phyloP scores from a whole-genome alignment of 768 basidiomycete species.

The Hypholoma sublateritium region DNA sequence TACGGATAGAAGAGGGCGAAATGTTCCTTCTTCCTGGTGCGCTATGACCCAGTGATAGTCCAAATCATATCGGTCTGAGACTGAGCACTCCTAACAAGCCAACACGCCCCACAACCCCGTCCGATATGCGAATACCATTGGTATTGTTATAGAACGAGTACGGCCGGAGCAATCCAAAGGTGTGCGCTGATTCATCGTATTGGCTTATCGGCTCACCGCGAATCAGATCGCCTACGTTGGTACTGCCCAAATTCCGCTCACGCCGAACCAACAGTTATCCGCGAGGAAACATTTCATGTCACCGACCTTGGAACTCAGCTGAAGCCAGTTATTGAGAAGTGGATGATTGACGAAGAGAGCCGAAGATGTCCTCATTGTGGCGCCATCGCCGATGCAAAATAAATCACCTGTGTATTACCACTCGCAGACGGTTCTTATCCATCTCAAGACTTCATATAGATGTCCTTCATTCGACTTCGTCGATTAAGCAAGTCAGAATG shows the following conservation, averaged over 20 bases:
- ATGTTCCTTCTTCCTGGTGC: slow-evolving; percentile 94
- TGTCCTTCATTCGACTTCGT: too few relatives aligned
- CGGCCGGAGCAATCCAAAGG: slow-evolving; percentile 77
- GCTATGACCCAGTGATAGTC: slow-evolving; percentile 12
- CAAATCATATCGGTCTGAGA: neutral
- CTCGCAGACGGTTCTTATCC: too few relatives aligned
- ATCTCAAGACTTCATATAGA: too few relatives aligned
- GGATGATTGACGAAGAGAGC: slow-evolving; percentile 66
- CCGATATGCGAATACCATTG: slow-evolving; percentile 86
- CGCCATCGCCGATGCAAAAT: slow-evolving; percentile 36
- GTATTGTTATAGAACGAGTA: slow-evolving; percentile 86
- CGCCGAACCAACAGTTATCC: slow-evolving; percentile 32
- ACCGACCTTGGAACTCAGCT: slow-evolving; percentile 92
- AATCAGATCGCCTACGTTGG: slow-evolving; percentile 85
- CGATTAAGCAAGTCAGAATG: too few relatives aligned
- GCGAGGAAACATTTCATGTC: slow-evolving; percentile 82
- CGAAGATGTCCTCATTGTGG: slow-evolving; percentile 78
- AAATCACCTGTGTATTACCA: slow-evolving; percentile 1
- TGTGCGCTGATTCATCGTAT: slow-evolving; percentile 22
- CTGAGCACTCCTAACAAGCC: slow-evolving; percentile 40
- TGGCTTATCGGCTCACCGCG: slow-evolving; percentile 25
- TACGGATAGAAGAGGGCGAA: slow-evolving; percentile 89
- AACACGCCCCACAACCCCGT: slow-evolving; percentile 98
- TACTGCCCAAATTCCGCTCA: slow-evolving; percentile 76
- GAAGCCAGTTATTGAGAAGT: slow-evolving; percentile 85